Conservation (phyloP, 2,329 filamentous ascomycete species). For the Fusarium haematococcum region DNA sequence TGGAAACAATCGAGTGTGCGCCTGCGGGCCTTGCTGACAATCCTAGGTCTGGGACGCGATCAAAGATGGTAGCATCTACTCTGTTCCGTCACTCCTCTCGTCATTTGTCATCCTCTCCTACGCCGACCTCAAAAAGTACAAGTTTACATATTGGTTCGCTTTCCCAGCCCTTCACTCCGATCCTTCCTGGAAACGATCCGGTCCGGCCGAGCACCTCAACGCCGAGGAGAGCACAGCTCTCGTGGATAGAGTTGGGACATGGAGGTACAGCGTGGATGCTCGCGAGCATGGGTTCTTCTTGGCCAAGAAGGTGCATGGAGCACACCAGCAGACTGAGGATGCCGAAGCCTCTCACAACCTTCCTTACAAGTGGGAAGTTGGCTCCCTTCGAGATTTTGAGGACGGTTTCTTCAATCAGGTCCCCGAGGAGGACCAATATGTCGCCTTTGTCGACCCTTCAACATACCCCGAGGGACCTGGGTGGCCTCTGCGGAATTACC, state of each 20-base stretch:
- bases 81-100: conserved; percentile 88
- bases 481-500: conserved; percentile 91
- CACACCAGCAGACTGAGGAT: conserved; percentile 59
- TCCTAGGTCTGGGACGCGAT: conserved; percentile 97
- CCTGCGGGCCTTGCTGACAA: conserved; percentile 23
- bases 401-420: conserved; percentile 85
- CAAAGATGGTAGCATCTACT: conserved; percentile 95
- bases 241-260: conserved; percentile 86
- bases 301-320: conserved; percentile 76
- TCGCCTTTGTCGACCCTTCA: conserved; percentile 92
- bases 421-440: conserved; percentile 78
- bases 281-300: conserved; percentile 96
- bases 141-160: conserved; percentile 97
- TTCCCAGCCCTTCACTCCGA: conserved; percentile 94
- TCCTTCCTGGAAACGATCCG: conserved; percentile 79
- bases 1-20: background rate
- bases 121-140: conserved; percentile 97
- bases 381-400: conserved; percentile 81
- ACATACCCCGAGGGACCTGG: conserved; percentile 89
- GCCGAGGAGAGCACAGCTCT: conserved; percentile 80
- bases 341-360: conserved; percentile 62
- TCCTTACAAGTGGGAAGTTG: conserved; percentile 82
- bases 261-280: conserved; percentile 83
- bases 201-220: conserved; percentile 67
- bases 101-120: conserved; percentile 92